Percentiles rank a stretch among this genome's conserved stretches.
These are phyloP conservation scores for Boletus eberwhitei DNA, from an alignment of 768 basidiomycete genomes.

Conservation along the genomic window DNA sequence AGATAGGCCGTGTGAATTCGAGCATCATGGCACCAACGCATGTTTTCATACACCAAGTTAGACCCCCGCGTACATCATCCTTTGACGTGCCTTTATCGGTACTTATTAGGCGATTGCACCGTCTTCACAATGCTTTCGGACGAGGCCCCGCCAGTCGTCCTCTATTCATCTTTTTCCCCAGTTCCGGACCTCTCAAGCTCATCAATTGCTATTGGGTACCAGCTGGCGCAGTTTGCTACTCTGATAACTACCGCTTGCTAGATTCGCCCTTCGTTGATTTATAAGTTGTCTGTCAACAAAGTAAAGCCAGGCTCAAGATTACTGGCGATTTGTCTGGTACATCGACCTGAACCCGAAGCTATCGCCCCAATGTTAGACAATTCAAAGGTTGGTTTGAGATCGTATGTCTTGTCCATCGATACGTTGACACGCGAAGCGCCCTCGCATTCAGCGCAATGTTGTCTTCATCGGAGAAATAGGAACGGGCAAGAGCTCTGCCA, in stretches of 20 bases:
- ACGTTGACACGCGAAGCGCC: background rate
- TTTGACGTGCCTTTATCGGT: background rate
- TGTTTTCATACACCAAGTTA: conserved; percentile 4
- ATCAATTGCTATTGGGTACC: background rate
- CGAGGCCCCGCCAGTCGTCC: background rate
- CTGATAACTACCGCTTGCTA: background rate
- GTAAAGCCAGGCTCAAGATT: background rate
- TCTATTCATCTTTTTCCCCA: background rate
- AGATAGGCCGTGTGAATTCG: background rate
- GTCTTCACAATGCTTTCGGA: background rate
- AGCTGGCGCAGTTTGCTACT: background rate
- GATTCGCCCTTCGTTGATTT: background rate
- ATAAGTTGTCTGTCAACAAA: background rate
- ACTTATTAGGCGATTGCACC: conserved; percentile 4
- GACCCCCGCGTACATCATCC: conserved; percentile 2
- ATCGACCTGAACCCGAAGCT: background rate
- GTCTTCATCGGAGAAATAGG: conserved; percentile 26
- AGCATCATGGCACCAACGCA: conserved; percentile 1
- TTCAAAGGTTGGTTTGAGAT: conserved; percentile 11
- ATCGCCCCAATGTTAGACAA: background rate
- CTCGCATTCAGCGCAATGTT: conserved; percentile 9
- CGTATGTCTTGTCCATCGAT: background rate
- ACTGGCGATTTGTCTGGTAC: background rate
- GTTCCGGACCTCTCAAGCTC: background rate
- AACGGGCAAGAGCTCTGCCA: conserved; percentile 26